A percentile compares a stretch with the other conserved stretches of the same genome.
phyloP scores from a whole-genome alignment of 2,329 filamentous ascomycete species.

The Ilyonectria mors-panacis region DNA sequence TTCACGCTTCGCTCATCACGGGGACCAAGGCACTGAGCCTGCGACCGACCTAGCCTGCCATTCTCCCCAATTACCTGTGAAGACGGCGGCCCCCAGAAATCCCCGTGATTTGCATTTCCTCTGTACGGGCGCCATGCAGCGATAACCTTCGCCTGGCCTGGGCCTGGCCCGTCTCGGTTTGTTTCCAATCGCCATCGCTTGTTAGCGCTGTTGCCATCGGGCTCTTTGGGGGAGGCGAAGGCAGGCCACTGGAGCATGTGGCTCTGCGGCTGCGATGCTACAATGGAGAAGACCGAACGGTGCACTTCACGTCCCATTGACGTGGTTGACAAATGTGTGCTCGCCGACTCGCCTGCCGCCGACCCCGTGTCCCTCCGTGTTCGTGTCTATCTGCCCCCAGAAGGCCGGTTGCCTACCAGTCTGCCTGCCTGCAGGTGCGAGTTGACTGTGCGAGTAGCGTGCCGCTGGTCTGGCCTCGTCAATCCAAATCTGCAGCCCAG shows the following conservation, averaged over 20 bases:
- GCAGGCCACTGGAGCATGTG: neutral
- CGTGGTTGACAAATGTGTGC: neutral
- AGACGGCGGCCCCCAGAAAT: neutral
- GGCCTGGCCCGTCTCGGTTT: neutral
- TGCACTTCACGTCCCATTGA: neutral
- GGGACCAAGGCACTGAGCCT: neutral
- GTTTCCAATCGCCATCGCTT: neutral
- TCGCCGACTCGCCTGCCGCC: constrained; percentile 35
- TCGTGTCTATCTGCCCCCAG: constrained; percentile 25
- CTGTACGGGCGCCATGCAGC: neutral
- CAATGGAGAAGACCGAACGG: neutral
- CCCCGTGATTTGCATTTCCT: neutral
- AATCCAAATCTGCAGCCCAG: constrained; percentile 27
- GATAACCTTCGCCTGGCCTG: neutral
- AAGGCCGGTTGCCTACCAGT: constrained; percentile 25
- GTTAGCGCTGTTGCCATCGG: neutral
- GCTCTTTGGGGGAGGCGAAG: neutral
- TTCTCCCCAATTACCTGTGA: constrained; percentile 1
- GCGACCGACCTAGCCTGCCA: neutral
- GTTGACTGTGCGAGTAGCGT: constrained; percentile 13
- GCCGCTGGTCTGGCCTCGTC: constrained; percentile 13
- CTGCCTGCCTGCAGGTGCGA: constrained; percentile 26
- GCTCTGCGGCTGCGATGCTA: constrained; percentile 5
- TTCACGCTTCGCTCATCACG: constrained; percentile 5
- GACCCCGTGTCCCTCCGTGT: constrained; percentile 35